Base-by-base conservation (phyloP, 345 rosid genomes). In the Bruguiera gymnorhiza region DNA sequence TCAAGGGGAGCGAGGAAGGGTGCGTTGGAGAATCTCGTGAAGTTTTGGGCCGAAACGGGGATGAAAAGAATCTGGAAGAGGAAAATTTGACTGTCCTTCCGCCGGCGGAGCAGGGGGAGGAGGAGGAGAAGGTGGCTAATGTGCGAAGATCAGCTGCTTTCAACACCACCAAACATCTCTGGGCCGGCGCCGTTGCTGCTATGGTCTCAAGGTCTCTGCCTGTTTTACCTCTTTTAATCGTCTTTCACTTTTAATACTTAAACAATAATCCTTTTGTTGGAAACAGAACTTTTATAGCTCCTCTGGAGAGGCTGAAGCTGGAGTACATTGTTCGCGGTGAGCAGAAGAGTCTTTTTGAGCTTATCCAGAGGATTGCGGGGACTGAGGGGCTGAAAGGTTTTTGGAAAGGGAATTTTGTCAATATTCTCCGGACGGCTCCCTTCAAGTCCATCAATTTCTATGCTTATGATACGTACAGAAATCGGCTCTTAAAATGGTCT, bases 351-450 rank as follows among this genome's bases (percentile, higher is more conserved):
- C 83, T 94, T 60, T 53, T 85, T 16, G 86, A 86, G 68, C 90
- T 94, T 10, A 79, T 88, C 71, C 82, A 79, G 80, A 79, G 68
- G 19, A 89, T 94, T 64, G 87, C 87, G 15, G 79, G 70, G 11
- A 66, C 87, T 5, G 89, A 94, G 62, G 98, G 97, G 43, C 61
- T 84, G 30, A 91, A 75, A 78, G 98, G 97, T 6, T 94, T 94
- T 62, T 94, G 98, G 97, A 94, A 91, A 83, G 97, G 98, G 39
- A 94, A 94, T 72, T 82, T 89, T 62, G 79, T 91, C 67, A 94
- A 94, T 81, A 90, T 94, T 76, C 95, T 94, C 24, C 86, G 98
- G 62, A 89, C 97, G 3, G 96, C 98, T 75, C 98, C 97, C 46
- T 94, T 94, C 75, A 94, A 94, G 81, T 85, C 97, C 51, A 84